These are phyloP conservation scores for Malassezia dermatis DNA, from an alignment of 1,284 basidiomycete genomes.

Conservation along the genomic window DNA sequence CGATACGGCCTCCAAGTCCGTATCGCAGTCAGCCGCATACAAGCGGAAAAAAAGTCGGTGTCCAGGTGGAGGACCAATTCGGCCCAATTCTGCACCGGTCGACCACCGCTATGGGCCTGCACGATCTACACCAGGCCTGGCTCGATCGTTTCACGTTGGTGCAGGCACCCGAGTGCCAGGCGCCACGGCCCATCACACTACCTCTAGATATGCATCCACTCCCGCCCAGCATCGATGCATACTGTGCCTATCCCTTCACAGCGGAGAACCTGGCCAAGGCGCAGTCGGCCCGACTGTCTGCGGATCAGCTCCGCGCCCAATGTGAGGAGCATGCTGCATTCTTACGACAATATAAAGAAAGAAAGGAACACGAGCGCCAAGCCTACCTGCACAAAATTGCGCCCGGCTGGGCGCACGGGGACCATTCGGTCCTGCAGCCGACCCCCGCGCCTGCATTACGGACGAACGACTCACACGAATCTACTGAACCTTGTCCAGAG, in stretches of 20 bases:
- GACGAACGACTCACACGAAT: neutral
- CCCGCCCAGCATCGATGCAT: conserved; percentile 10
- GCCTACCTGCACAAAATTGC: conserved; percentile 2
- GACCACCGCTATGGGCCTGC: neutral
- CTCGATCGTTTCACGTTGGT: conserved; percentile 1
- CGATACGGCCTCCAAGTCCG: neutral
- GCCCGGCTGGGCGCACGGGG: conserved; percentile 2
- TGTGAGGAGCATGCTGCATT: conserved; percentile 1
- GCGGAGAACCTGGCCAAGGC: conserved; percentile 6
- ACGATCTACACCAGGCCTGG: neutral
- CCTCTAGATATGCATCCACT: conserved; percentile 9
- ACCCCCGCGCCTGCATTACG: neutral
- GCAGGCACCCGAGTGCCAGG: conserved; percentile 7
- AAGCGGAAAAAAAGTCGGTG: neutral
- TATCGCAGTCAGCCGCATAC: neutral
- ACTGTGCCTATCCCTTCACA: conserved; percentile 11
- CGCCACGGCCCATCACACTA: neutral
- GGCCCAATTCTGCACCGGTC: neutral
- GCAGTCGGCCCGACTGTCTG: neutral
- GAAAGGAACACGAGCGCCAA: neutral
- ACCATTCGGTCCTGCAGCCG: neutral
- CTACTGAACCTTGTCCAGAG: conserved; percentile 15
- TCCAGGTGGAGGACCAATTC: neutral
- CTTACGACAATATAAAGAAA: neutral
- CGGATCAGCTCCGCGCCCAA: neutral